These are phyloP conservation scores for Exophiala spinifera DNA, from an alignment of 2,329 filamentous ascomycete species.

Conservation along the genomic window DNA sequence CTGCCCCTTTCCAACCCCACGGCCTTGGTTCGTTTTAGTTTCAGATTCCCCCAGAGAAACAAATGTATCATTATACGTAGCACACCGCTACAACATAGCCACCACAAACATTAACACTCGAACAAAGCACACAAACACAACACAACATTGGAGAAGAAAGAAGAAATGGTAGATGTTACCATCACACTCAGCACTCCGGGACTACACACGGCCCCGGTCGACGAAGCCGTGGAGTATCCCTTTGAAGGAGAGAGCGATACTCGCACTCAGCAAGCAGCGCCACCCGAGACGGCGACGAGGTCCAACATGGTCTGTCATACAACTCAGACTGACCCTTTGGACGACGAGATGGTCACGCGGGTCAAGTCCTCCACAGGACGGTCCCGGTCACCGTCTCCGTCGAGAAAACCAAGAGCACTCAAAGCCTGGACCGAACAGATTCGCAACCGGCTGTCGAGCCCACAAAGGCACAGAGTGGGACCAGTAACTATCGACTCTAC, in stretches of 20 bases:
- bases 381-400: constrained; percentile 6
- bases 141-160: not conserved
- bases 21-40: not conserved
- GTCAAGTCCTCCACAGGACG: constrained; percentile 5
- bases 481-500: not conserved
- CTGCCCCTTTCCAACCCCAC: not conserved
- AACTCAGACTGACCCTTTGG: constrained; percentile 14
- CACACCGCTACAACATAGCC: not conserved
- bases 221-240: constrained; percentile 1
- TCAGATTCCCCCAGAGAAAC: not conserved
- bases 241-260: not conserved
- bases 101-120: not conserved
- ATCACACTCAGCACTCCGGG: constrained; percentile 18
- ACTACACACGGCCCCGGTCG: constrained; percentile 5
- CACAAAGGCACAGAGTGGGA: constrained; percentile 1
- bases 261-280: not conserved
- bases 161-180: constrained; percentile 18
- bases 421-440: constrained; percentile 15
- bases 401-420: constrained; percentile 5
- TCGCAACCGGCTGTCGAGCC: constrained; percentile 6
- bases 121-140: not conserved
- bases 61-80: not conserved
- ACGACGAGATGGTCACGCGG: not conserved
- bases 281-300: not conserved
- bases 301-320: constrained; percentile 15